These are phyloP conservation scores for Neonectria punicea DNA, from an alignment of 2,329 filamentous ascomycete genomes.

Conservation along the genomic window DNA sequence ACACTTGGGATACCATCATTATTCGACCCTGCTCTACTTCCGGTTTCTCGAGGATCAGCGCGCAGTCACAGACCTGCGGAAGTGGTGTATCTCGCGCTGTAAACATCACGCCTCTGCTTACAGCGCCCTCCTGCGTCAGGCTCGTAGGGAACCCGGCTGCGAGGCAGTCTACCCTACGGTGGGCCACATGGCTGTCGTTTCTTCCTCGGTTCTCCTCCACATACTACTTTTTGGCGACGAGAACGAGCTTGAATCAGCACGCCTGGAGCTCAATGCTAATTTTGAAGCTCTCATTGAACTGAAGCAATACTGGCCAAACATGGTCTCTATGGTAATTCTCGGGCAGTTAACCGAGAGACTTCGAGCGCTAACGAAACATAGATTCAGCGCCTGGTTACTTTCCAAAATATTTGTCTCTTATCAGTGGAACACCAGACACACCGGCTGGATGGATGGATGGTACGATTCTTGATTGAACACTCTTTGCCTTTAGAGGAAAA, in stretches of 20 bases:
- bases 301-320: slow-evolving; percentile 30
- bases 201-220: slow-evolving; percentile 32
- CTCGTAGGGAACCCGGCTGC: slow-evolving; percentile 15
- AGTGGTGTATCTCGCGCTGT: slow-evolving; percentile 32
- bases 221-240: slow-evolving; percentile 31
- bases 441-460: slow-evolving; percentile 34
- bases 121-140: slow-evolving; percentile 36
- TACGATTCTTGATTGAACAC: slow-evolving; percentile 31
- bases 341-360: neutral
- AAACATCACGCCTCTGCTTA: slow-evolving; percentile 44
- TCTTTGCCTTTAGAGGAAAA: slow-evolving; percentile 22
- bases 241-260: slow-evolving; percentile 15
- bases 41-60: slow-evolving; percentile 46
- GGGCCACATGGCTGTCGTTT: slow-evolving; percentile 36
- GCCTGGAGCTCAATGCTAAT: slow-evolving; percentile 28
- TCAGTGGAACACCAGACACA: slow-evolving; percentile 25
- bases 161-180: slow-evolving; percentile 29
- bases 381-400: slow-evolving; percentile 29
- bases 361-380: neutral
- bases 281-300: slow-evolving; percentile 34
- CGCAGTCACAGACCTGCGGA: neutral
- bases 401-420: slow-evolving; percentile 32
- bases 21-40: slow-evolving; percentile 51
- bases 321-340: slow-evolving; percentile 15
- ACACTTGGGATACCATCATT: slow-evolving; percentile 52